phyloP scores from a whole-genome alignment of 768 basidiomycete species.

The Amanita rubescens region DNA sequence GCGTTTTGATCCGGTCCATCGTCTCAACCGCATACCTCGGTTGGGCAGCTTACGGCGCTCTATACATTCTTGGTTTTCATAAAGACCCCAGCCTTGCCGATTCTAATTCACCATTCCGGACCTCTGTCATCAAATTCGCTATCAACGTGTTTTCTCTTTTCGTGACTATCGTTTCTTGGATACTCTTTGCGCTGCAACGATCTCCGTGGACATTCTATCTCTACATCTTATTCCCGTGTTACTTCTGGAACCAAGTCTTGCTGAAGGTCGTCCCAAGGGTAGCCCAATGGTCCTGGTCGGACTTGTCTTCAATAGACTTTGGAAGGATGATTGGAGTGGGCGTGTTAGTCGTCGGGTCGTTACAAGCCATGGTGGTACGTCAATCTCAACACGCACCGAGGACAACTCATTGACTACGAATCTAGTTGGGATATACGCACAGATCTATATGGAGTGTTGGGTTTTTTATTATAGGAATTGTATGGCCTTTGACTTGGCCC shows the following conservation, averaged over 20 bases:
- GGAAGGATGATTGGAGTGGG: constrained; percentile 1
- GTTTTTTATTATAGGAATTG: constrained; percentile 47
- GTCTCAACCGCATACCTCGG: constrained; percentile 69
- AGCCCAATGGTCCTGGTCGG: constrained; percentile 4
- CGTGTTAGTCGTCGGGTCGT: constrained; percentile 30
- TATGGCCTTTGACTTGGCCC: constrained; percentile 64
- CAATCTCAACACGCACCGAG: neutral
- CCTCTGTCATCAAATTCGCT: neutral
- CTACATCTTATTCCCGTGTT: constrained; percentile 68
- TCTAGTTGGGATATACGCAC: constrained; percentile 62
- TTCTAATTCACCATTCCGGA: neutral
- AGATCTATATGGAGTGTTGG: constrained; percentile 69
- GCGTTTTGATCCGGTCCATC: constrained; percentile 59
- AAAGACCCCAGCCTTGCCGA: constrained; percentile 11
- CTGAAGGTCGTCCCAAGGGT: constrained; percentile 18
- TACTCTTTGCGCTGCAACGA: constrained; percentile 50
- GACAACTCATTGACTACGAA: neutral
- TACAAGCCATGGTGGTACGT: constrained; percentile 73
- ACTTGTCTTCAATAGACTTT: constrained; percentile 1
- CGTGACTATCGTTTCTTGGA: constrained; percentile 32
- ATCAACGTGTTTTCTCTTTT: constrained; percentile 16
- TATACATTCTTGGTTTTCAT: constrained; percentile 45
- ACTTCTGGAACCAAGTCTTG: constrained; percentile 63
- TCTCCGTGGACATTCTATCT: constrained; percentile 70
- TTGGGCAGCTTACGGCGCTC: constrained; percentile 65